Percentiles rank a stretch among this genome's conserved stretches.
Evolutionary conservation across 2,329 filamentous ascomycete genomes (phyloP).

Genomic region (Botrytis elliptica): DNA sequence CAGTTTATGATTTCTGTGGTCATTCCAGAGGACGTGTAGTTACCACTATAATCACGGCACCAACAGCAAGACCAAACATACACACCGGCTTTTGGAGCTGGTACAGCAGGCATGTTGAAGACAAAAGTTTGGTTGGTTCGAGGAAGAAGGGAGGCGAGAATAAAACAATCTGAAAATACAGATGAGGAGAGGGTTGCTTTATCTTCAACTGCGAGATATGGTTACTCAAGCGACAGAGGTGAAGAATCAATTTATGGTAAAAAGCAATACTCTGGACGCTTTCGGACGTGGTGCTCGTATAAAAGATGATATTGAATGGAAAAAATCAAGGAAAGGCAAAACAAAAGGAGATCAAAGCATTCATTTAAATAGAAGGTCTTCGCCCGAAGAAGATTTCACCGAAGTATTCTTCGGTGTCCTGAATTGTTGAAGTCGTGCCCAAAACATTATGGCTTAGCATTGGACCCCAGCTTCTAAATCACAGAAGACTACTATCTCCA

Average conservation of each 20-base stretch:
- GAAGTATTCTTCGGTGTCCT: conserved; percentile 3
- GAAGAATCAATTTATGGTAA: neutral
- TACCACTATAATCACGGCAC: neutral
- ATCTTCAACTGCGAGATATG: conserved; percentile 1
- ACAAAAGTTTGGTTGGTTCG: neutral
- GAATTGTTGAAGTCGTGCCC: neutral
- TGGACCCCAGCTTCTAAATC: neutral
- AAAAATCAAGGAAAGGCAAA: neutral
- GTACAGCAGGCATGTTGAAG: conserved; percentile 9
- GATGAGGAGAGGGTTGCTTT: neutral
- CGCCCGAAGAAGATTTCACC: neutral
- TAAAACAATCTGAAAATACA: neutral
- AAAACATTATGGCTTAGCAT: conserved; percentile 6
- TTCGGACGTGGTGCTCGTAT: neutral
- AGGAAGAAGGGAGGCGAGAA: neutral
- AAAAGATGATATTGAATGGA: neutral
- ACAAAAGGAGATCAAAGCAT: neutral
- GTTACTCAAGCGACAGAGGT: neutral
- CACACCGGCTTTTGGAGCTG: neutral
- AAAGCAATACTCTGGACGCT: neutral
- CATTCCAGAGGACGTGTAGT: conserved; percentile 13
- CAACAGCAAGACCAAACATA: conserved; percentile 10
- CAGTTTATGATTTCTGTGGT: conserved; percentile 6
- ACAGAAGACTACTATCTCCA: neutral
- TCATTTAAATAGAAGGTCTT: neutral